These are phyloP conservation scores for Cerioporus squamosus DNA, from an alignment of 1,284 basidiomycete species.

Conservation along the genomic window DNA sequence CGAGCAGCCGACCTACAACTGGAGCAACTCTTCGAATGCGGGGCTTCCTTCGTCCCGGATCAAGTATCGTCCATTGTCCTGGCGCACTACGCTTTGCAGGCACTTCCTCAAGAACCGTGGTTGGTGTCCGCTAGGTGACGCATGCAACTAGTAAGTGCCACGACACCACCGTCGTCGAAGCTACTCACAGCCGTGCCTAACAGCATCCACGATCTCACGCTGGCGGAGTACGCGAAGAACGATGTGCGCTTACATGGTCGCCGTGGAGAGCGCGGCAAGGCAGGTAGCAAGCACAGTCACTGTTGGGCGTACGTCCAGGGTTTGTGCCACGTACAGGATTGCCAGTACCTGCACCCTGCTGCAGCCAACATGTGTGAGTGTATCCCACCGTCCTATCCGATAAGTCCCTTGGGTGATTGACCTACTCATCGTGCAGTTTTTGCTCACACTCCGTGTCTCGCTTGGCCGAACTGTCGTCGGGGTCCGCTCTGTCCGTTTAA, in stretches of 20 bases:
- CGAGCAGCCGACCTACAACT: constrained; percentile 14
- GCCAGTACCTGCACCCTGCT: constrained; percentile 41
- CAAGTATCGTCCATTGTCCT: constrained; percentile 34
- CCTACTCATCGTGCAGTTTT: constrained; percentile 23
- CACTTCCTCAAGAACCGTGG: constrained; percentile 48
- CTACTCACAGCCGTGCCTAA: constrained; percentile 3
- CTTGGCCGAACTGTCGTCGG: constrained; percentile 38
- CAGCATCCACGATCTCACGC: constrained; percentile 45
- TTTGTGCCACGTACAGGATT: constrained; percentile 36
- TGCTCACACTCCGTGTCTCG: constrained; percentile 42
- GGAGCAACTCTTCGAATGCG: constrained; percentile 7
- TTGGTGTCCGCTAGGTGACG: constrained; percentile 46
- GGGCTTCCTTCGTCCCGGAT: constrained; percentile 5
- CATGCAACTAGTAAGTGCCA: constrained; percentile 49
- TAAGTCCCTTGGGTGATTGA: not conserved
- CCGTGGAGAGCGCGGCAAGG: constrained; percentile 22
- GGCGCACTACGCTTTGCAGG: constrained; percentile 45
- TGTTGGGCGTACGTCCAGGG: constrained; percentile 48
- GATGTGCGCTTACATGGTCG: constrained; percentile 26
- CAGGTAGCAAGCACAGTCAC: constrained; percentile 37
- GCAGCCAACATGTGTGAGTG: constrained; percentile 38
- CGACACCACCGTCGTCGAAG: not conserved
- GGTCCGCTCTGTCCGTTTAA: constrained; percentile 37
- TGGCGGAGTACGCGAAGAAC: constrained; percentile 29
- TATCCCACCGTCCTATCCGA: not conserved